These are phyloP conservation scores for Sporisorium iseilematis-ciliati DNA, from an alignment of 1,284 basidiomycete species.

Conservation along the genomic window DNA sequence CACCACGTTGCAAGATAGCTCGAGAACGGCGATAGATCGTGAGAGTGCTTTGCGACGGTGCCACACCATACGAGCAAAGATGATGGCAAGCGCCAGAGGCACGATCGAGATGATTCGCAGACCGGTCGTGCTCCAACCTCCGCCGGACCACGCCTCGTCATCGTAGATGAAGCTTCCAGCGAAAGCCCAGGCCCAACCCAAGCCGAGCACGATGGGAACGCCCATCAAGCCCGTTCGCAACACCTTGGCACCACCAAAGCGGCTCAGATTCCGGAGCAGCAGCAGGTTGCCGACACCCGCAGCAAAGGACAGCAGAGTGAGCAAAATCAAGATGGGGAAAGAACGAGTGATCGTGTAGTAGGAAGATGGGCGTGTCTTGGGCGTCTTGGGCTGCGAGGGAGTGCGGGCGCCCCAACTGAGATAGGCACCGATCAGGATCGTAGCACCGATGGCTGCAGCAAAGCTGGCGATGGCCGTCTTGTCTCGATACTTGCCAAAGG, in stretches of 20 bases:
- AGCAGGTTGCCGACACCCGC: constrained; percentile 77
- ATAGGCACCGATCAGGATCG: constrained; percentile 49
- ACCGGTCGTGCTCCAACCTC: constrained; percentile 86
- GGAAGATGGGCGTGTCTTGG: constrained; percentile 69
- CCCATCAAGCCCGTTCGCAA: constrained; percentile 54
- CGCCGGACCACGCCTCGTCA: constrained; percentile 75
- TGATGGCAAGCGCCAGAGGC: constrained; percentile 78
- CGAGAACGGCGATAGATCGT: constrained; percentile 80
- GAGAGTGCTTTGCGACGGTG: constrained; percentile 75
- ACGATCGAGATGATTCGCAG: constrained; percentile 82
- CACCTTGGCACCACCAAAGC: constrained; percentile 52
- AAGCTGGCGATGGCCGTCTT: constrained; percentile 57
- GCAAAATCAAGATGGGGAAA: constrained; percentile 82
- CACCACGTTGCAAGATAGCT: constrained; percentile 82
- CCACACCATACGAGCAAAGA: constrained; percentile 80
- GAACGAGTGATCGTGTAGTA: constrained; percentile 77
- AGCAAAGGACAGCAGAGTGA: constrained; percentile 81
- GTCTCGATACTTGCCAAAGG: constrained; percentile 60
- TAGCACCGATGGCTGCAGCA: constrained; percentile 34
- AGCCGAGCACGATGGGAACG: constrained; percentile 81
- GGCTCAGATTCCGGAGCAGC: constrained; percentile 52
- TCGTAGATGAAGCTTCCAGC: constrained; percentile 89
- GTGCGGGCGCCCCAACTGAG: constrained; percentile 41
- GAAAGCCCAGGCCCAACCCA: constrained; percentile 88
- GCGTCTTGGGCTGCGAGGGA: constrained; percentile 47